A percentile compares a stretch with the other conserved stretches of the same genome.
Evolutionary conservation across 768 basidiomycete species (phyloP).

Genomic region (button mushroom (Agaricus bisporus)): DNA sequence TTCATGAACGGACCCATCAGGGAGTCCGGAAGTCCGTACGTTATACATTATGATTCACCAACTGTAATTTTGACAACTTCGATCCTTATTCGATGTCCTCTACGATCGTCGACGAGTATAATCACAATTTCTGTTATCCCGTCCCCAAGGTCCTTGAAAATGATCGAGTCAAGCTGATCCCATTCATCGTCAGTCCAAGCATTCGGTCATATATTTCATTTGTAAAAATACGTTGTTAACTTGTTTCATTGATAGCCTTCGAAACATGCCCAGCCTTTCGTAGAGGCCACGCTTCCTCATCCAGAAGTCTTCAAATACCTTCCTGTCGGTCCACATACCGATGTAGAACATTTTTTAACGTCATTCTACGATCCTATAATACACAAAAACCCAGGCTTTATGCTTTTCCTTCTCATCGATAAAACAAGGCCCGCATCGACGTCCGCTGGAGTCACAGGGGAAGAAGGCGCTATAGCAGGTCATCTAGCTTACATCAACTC

Average conservation of each 20-base stretch:
- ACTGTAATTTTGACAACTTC: too few relatives aligned
- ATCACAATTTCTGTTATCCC: slow-evolving; percentile 47
- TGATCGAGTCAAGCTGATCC: slow-evolving; percentile 40
- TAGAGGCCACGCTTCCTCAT: slow-evolving; percentile 24
- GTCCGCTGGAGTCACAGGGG: background rate
- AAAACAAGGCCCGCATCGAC: slow-evolving; percentile 27
- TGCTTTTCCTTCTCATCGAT: slow-evolving; percentile 52
- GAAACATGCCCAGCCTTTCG: slow-evolving; percentile 35
- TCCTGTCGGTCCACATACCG: slow-evolving; percentile 42
- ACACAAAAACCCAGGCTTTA: slow-evolving; percentile 23
- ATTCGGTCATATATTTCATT: background rate
- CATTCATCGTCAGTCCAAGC: slow-evolving; percentile 37
- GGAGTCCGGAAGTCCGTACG: too few relatives aligned
- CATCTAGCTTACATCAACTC: slow-evolving; percentile 45
- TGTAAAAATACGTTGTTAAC: background rate
- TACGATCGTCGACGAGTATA: slow-evolving; percentile 14
- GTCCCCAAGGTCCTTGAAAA: slow-evolving; percentile 38
- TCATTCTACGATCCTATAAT: slow-evolving; percentile 30
- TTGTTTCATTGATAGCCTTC: slow-evolving; percentile 30
- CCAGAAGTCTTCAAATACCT: slow-evolving; percentile 42
- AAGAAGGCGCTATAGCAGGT: slow-evolving; percentile 38
- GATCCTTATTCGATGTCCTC: background rate
- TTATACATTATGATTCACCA: too few relatives aligned
- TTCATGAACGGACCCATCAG: too few relatives aligned
- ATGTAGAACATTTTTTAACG: slow-evolving; percentile 27